Evolutionary conservation across 1,284 basidiomycete species (phyloP), one percentile per base, ranked within the genome.

Genomic region (Ganoderma leucocontextum): DNA sequence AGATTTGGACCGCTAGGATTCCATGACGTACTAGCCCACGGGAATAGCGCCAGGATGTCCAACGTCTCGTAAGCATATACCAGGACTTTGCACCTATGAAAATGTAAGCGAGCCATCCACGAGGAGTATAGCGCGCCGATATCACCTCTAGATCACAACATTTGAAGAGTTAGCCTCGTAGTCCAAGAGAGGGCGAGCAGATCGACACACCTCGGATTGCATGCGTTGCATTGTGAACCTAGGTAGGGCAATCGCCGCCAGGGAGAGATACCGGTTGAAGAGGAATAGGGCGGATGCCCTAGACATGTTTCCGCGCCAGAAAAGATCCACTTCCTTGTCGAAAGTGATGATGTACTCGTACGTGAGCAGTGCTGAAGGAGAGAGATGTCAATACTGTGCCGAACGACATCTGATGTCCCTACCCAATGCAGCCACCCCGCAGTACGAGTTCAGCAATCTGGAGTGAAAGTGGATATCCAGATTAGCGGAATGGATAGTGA

Each of bases 321-420:
- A 49, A 49, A 49, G 22, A 12, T 49, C 22, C 47, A 49, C 47
- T 49, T 49, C 47, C 10, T 49, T 49, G 47, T 49, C 47, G 47
- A 49, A 49, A 3, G 47, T 49, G 9, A 49, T 49, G 47, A 49
- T 49, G 47, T 25, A 25, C 1, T 49, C 47, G 10, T 49, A 49
- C 4, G 19, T 10, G 4, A 49, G 47, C 22, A 49, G 47, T 2
- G 25, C 47, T 49, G 47, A 49, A 25, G n/a, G 22, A 49, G 47
- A 49, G 22, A 49, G 47, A 49, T 10, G 47, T 49, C 47, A 49
- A 49, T 0, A 12, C 47, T 13, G 47, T 0, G 19, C 9, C 9
- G 47, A 5, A 25, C 10, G 3, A 12, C 10, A 5, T 25, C 12
- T 22, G 4, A 13, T 8, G 22, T 4, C 47, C 10, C 25, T 49